Base-by-base conservation (phyloP, 371 early-diverging fungal genomes). In the Mucor plumbeus region DNA sequence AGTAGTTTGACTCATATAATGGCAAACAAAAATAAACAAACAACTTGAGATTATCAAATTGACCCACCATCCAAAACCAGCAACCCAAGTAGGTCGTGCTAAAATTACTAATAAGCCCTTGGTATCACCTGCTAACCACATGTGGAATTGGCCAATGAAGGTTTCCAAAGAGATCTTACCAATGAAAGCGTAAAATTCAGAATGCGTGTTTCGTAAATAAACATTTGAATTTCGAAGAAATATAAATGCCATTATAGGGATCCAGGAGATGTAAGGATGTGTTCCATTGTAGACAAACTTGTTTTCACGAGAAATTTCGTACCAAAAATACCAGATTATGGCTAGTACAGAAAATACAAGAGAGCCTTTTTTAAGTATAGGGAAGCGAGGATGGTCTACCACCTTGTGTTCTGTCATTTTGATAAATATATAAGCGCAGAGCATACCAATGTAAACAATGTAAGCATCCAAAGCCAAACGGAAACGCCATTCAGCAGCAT, bases 111-210 rank as follows among this genome's bases (percentile, higher is more conserved):
- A 66, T 13, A 91, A 59, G 5, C 87, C 91, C 62, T 87, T 88
- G 26, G 91, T 91, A 61, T 92, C 92, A 6, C 83, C 88, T 1
- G 90, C 92, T 38, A 93, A 70, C 87, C 91, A 92, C 69, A 92
- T 79, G 64, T 93, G 94, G 69, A 88, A 92, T 72, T 93, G 94
- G 8, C 91, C 87, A 69, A 92, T 88, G 61, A 91, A 92, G 5
- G 91, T 90, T 71, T 93, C 94, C 4, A 93, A 73, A 2, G 89
- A 90, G 59, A 86, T 85, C 26, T 77, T 80, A 13, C 92, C 94
- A 35, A 90, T 77, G 58, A 85, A 88, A 0, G 81, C 57, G 72
- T 79, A 89, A 31, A 85, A 81, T 1, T 71, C 58, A 31, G 88
- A 88, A 36, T 86, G 75, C 14, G 81, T 84, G 55, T 79, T 76